Evolutionary conservation across 2,329 filamentous ascomycete genomes (phyloP).

Genomic region (Aspergillus fumigatus): DNA sequence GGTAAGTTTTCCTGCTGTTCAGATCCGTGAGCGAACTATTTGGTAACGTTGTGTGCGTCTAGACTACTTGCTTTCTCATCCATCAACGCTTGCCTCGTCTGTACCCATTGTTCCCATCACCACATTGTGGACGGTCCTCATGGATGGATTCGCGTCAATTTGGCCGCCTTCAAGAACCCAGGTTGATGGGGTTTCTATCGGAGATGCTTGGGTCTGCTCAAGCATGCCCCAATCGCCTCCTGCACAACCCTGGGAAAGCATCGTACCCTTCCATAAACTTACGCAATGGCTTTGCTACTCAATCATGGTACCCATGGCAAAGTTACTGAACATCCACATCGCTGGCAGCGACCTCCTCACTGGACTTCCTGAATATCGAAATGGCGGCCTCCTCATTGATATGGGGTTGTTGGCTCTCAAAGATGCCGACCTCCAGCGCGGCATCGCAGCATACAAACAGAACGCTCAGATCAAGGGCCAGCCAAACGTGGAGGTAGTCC

Average conservation of each 20-base stretch:
- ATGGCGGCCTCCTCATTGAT: slow-evolving; percentile 83
- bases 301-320: slow-evolving; percentile 85
- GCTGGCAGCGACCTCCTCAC: slow-evolving; percentile 77
- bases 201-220: slow-evolving; percentile 89
- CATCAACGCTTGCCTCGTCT: slow-evolving; percentile 81
- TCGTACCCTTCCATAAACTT: slow-evolving; percentile 88
- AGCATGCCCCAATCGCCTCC: slow-evolving; percentile 68
- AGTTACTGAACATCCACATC: slow-evolving; percentile 74
- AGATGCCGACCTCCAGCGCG: slow-evolving; percentile 62
- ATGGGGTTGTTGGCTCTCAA: slow-evolving; percentile 77
- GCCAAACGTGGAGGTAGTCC: slow-evolving; percentile 68
- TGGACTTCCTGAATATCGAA: slow-evolving; percentile 85
- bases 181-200: slow-evolving; percentile 80
- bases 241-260: slow-evolving; percentile 68
- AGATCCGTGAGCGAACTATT: neutral
- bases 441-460: slow-evolving; percentile 63
- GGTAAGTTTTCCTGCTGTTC: slow-evolving; percentile 51
- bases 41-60: slow-evolving; percentile 6
- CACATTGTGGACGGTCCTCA: slow-evolving; percentile 84
- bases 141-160: slow-evolving; percentile 78
- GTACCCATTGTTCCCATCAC: slow-evolving; percentile 82
- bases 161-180: slow-evolving; percentile 85
- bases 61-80: slow-evolving; percentile 93
- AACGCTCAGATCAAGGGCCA: slow-evolving; percentile 69
- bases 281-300: slow-evolving; percentile 95